Evolutionary conservation across 2,329 filamentous ascomycete species (phyloP).

Genomic region (Graphilbum ipis-grandicollis): DNA sequence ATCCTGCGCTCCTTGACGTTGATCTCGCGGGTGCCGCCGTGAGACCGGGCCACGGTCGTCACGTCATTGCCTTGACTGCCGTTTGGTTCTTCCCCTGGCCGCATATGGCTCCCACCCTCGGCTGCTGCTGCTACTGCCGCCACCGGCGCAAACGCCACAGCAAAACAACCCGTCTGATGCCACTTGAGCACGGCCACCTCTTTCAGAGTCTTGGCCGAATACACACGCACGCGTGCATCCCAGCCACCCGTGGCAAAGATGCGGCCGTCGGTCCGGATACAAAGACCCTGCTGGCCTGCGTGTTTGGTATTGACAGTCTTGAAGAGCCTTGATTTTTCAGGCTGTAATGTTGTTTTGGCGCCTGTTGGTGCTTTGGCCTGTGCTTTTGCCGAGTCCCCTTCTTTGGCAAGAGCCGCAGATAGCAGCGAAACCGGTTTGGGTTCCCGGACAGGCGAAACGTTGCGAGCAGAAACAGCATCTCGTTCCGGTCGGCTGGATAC

Average conservation of each 20-base stretch:
- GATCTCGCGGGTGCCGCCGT: slow-evolving; percentile 14
- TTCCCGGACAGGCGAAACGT: not conserved
- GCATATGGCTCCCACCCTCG: not conserved
- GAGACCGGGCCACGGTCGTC: not conserved
- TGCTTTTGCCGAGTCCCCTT: not conserved
- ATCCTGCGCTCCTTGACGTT: slow-evolving; percentile 47
- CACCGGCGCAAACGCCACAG: slow-evolving; percentile 51
- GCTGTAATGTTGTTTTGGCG: too few species aligned
- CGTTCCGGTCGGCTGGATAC: too few species aligned
- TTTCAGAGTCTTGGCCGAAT: slow-evolving; percentile 61
- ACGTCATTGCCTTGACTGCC: not conserved
- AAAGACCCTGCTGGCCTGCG: slow-evolving; percentile 70
- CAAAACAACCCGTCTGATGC: slow-evolving; percentile 80
- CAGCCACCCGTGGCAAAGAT: slow-evolving; percentile 86
- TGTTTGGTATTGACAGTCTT: slow-evolving; percentile 65
- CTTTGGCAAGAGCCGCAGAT: slow-evolving; percentile 12
- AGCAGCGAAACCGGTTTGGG: slow-evolving; percentile 12
- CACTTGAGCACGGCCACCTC: slow-evolving; percentile 88
- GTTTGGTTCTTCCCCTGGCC: not conserved
- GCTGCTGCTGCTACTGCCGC: not conserved
- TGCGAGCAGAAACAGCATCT: too few species aligned
- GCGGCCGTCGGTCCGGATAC: slow-evolving; percentile 60
- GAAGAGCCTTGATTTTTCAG: slow-evolving; percentile 29
- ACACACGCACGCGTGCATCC: slow-evolving; percentile 71
- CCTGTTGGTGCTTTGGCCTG: too few species aligned